phyloP scores from a whole-genome alignment of 345 rosid genomes.

The Sonneratia caseolaris region DNA sequence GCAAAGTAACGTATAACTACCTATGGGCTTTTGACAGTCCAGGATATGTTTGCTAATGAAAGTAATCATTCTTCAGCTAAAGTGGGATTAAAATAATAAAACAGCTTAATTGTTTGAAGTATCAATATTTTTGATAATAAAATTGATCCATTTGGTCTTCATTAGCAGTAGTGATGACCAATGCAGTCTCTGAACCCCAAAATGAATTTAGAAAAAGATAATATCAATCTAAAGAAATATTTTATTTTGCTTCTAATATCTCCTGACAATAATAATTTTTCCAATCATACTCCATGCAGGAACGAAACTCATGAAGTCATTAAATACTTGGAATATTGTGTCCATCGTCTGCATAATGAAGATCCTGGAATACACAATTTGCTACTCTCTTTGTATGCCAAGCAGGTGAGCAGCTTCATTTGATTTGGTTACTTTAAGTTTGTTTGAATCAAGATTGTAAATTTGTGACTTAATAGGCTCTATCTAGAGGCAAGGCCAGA shows the following conservation, averaged over 20 bases:
- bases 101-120: background rate
- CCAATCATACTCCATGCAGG: conserved; percentile 33
- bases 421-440: background rate
- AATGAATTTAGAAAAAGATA: background rate
- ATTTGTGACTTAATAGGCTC: background rate
- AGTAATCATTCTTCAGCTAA: background rate
- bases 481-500: background rate
- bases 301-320: conserved; percentile 98
- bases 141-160: background rate
- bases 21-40: background rate
- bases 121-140: background rate
- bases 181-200: background rate
- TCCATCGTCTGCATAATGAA: conserved; percentile 80
- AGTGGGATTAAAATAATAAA: background rate
- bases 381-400: conserved; percentile 90
- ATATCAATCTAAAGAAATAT: background rate
- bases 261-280: background rate
- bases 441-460: background rate
- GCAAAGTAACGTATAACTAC: conserved; percentile 53
- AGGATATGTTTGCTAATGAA: background rate
- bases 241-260: background rate
- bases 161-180: background rate
- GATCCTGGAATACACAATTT: conserved; percentile 97
- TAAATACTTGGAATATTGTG: conserved; percentile 88
- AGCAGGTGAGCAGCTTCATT: conserved; percentile 49